Conservation (phyloP, 1,139 yeast species). For the Sugiyamaella paludigena region DNA sequence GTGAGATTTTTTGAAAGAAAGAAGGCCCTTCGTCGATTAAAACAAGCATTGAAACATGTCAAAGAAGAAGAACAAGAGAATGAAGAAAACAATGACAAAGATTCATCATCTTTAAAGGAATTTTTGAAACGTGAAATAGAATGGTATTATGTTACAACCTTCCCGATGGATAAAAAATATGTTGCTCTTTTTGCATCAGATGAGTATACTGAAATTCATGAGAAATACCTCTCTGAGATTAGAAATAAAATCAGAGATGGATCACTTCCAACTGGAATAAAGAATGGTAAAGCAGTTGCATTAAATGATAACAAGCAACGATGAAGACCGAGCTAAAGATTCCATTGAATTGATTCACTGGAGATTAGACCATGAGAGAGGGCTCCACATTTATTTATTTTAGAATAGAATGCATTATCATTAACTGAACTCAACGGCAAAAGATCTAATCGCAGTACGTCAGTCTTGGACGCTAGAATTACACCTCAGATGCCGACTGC, state of each 20-base stretch:
- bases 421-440: too few species aligned
- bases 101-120: constrained; percentile 40
- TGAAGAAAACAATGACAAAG: constrained; percentile 19
- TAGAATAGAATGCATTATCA: too few species aligned
- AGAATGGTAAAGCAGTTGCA: constrained; percentile 21
- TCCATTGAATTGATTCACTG: not conserved
- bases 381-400: too few species aligned
- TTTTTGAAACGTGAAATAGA: constrained; percentile 65
- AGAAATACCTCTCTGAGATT: constrained; percentile 26
- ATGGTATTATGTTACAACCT: constrained; percentile 70
- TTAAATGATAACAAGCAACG: constrained; percentile 13
- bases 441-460: too few species aligned
- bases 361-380: not conserved
- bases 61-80: constrained; percentile 34
- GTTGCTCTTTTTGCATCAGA: constrained; percentile 59
- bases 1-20: constrained; percentile 88
- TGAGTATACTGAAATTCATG: constrained; percentile 25
- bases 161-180: constrained; percentile 79
- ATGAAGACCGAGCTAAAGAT: constrained; percentile 4
- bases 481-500: too few species aligned
- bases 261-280: constrained; percentile 26
- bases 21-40: constrained; percentile 76
- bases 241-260: constrained; percentile 26
- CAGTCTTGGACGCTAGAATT: too few species aligned
- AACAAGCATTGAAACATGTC: constrained; percentile 55